Evolutionary conservation across 768 basidiomycete genomes (phyloP).

Genomic region (Clavulina sp.): DNA sequence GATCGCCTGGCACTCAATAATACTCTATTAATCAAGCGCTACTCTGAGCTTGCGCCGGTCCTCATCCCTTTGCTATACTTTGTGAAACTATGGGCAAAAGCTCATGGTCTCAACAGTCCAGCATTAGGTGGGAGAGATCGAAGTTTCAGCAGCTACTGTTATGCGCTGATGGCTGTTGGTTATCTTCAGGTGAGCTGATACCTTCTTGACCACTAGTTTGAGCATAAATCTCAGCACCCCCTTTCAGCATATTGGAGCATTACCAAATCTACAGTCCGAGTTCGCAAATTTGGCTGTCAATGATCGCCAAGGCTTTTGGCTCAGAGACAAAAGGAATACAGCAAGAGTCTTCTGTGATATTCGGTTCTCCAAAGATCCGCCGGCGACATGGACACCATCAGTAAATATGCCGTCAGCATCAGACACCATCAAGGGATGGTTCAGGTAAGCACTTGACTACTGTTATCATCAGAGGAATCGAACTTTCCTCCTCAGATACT

Average conservation of each 20-base stretch:
- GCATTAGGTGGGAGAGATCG: constrained; percentile 13
- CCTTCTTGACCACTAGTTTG: background rate
- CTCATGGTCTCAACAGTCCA: constrained; percentile 33
- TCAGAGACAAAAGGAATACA: constrained; percentile 2
- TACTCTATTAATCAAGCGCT: constrained; percentile 32
- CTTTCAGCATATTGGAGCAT: constrained; percentile 24
- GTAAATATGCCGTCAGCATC: no score
- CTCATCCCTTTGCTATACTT: constrained; percentile 26
- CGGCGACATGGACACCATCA: no score
- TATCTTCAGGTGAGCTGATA: constrained; percentile 33
- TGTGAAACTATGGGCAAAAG: constrained; percentile 45
- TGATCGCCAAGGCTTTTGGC: constrained; percentile 7
- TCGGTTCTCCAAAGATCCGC: no score
- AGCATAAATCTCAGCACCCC: background rate
- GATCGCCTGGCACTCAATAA: constrained; percentile 38
- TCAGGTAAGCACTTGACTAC: no score
- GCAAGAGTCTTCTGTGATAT: constrained; percentile 9
- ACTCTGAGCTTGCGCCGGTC: constrained; percentile 29
- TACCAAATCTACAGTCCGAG: constrained; percentile 27
- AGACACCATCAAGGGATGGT: constrained; percentile 5
- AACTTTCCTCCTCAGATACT: background rate
- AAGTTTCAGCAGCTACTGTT: constrained; percentile 45
- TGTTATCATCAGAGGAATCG: no score
- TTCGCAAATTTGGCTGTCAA: constrained; percentile 1
- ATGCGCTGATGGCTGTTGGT: constrained; percentile 41